Evolutionary conservation across 345 rosid species (phyloP).

Genomic region (Stellera chamaejasme): DNA sequence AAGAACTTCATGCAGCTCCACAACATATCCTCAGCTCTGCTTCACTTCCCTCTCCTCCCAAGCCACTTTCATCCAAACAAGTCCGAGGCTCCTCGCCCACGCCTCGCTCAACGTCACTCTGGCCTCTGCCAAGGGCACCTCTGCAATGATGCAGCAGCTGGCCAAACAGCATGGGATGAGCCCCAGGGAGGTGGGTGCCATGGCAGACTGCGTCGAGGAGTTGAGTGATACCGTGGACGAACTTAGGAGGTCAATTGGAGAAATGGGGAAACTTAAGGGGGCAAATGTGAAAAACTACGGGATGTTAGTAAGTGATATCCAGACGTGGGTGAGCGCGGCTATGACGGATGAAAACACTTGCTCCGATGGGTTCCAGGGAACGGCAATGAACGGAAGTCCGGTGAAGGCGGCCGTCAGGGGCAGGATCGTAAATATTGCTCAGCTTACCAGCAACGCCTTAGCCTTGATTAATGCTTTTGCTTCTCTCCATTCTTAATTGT

Average conservation of each 20-base stretch:
- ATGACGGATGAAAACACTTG: slow-evolving; percentile 67
- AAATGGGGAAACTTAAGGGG: slow-evolving; percentile 31
- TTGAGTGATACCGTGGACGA: slow-evolving; percentile 46
- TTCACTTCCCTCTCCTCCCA: slow-evolving; percentile 41
- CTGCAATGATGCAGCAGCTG: slow-evolving; percentile 33
- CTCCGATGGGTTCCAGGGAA: slow-evolving; percentile 53
- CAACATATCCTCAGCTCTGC: slow-evolving; percentile 66
- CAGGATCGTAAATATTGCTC: slow-evolving; percentile 36
- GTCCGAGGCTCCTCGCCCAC: slow-evolving; percentile 57
- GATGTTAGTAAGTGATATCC: slow-evolving; percentile 38
- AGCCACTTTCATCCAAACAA: slow-evolving; percentile 50
- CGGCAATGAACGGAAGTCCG: slow-evolving; percentile 26
- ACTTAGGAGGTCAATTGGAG: slow-evolving; percentile 44
- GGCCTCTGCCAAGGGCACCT: slow-evolving; percentile 29
- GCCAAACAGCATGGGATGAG: slow-evolving; percentile 31
- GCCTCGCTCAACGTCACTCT: slow-evolving; percentile 64
- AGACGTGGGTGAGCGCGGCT: slow-evolving; percentile 82
- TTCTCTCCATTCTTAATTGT: slow-evolving; percentile 29
- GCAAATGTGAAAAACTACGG: slow-evolving; percentile 17
- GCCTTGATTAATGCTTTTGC: slow-evolving; percentile 62
- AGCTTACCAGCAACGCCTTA: slow-evolving; percentile 68
- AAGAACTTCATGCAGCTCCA: slow-evolving; percentile 43
- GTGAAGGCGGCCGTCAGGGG: slow-evolving; percentile 28
- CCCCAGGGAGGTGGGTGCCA: slow-evolving; percentile 43
- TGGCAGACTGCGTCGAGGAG: slow-evolving; percentile 65